A percentile compares a stretch with the other conserved stretches of the same genome.
Evolutionary conservation across 306 rosid genomes (phyloP).

Genomic region (Acmispon strigosus): DNA sequence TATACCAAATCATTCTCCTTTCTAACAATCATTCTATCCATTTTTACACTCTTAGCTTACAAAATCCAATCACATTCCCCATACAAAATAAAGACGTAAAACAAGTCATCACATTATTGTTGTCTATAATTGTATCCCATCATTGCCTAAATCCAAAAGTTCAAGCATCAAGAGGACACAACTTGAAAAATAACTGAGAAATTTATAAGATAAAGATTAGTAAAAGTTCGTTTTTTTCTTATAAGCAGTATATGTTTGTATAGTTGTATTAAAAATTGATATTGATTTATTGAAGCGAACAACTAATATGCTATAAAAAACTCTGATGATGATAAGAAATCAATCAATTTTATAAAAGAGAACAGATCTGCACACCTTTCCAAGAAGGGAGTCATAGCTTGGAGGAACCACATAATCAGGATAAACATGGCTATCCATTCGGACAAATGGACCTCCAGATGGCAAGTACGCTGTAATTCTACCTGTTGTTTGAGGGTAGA

Average conservation of each 20-base stretch:
- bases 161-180: not conserved
- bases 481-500: constrained; percentile 49
- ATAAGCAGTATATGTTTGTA: not conserved
- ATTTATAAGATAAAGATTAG: not conserved
- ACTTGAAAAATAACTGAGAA: not conserved
- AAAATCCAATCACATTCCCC: not conserved
- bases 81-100: not conserved
- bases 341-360: constrained; percentile 7
- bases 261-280: not conserved
- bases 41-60: not conserved
- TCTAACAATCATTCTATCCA: not conserved
- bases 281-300: not conserved
- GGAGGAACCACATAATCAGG: constrained; percentile 99
- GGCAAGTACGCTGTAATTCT: constrained; percentile 95
- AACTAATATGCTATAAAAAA: not conserved
- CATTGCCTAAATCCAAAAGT: constrained; percentile 6
- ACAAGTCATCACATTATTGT: not conserved
- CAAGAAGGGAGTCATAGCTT: constrained; percentile 96
- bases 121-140: not conserved
- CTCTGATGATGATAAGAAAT: not conserved
- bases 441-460: constrained; percentile 96
- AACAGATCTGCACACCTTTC: constrained; percentile 46
- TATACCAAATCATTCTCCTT: not conserved
- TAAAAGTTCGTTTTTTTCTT: no score
- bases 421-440: constrained; percentile 98